Conservation (phyloP, 345 rosid species). For the Gossypium australe region DNA sequence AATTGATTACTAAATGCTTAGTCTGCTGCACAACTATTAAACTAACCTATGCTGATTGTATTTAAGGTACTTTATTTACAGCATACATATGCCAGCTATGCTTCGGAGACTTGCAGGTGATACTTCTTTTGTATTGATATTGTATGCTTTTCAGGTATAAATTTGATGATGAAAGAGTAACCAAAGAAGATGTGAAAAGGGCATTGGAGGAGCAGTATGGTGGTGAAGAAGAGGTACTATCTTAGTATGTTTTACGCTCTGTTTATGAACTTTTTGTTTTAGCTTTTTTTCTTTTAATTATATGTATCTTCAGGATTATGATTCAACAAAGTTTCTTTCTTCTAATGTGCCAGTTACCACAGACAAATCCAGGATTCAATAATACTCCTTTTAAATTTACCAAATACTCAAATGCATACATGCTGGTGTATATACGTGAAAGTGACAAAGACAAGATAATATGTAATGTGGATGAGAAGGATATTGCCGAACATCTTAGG, state of each 20-base stretch:
- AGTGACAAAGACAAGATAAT: slow-evolving; percentile 94
- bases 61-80: background rate
- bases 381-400: slow-evolving; percentile 86
- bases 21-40: background rate
- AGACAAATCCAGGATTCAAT: slow-evolving; percentile 91
- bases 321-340: slow-evolving; percentile 18
- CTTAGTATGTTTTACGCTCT: background rate
- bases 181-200: slow-evolving; percentile 87
- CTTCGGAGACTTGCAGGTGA: background rate
- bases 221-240: slow-evolving; percentile 89
- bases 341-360: slow-evolving; percentile 64
- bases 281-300: slow-evolving; percentile 1
- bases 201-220: slow-evolving; percentile 98
- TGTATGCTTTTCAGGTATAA: slow-evolving; percentile 61
- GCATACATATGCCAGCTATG: background rate
- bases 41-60: background rate
- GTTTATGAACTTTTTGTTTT: background rate
- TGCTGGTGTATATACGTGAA: slow-evolving; percentile 98
- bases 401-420: slow-evolving; percentile 93
- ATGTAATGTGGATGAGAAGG: slow-evolving; percentile 94
- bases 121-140: background rate
- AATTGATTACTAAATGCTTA: slow-evolving; percentile 1
- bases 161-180: slow-evolving; percentile 95
- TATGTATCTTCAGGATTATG: slow-evolving; percentile 6
- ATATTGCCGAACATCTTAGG: slow-evolving; percentile 90